Evolutionary conservation across 2,329 filamentous ascomycete genomes (phyloP), one percentile per base, ranked within the genome.

Genomic region (Phialophora verrucosa): DNA sequence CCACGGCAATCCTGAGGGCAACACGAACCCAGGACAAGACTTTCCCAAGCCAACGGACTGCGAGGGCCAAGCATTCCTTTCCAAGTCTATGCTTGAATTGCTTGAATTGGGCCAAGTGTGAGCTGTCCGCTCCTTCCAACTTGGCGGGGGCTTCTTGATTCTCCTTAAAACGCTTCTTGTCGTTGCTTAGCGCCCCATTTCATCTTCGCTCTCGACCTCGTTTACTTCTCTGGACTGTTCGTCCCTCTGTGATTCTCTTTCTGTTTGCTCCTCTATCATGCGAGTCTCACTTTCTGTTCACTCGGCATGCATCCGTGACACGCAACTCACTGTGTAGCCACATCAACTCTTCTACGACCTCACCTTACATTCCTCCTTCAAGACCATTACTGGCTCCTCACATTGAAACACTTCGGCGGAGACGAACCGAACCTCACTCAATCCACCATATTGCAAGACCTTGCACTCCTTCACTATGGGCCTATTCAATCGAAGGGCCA

Each of bases 391-490:
- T 53, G 27, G 23, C 49, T 20, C 27, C 17, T 35, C 25, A 50
- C 14, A n/a, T 35, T 23, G 31, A 31, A 31, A n/a, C n/a, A 44
- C 38, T n/a, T n/a, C 6, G 14, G 2, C 38, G 7, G 17, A 44
- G 38, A 44, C 38, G 38, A 20, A 44, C 17, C 17, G 38, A 44
- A 17, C n/a, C 38, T n/a, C 38, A 44, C 38, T 44, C 6, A n/a
- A 44, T 44, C 38, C 14, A 44, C 17, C 38, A 6, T 12, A n/a
- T 20, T 17, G 14, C 27, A 44, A 25, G 38, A 32, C 38, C 27
- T 49, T 49, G 67, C 23, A 65, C 64, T 32, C 35, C 69, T 11
- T 49, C 67, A 11, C 62, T 12, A 69, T 71, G 69, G 63, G 65
- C 20, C 55, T 71, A 14, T 66, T 68, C 61, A 69, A 67, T 35